A percentile compares a stretch with the other conserved stretches of the same genome.
phyloP scores from a whole-genome alignment of 2,329 filamentous ascomycete genomes.

The Pseudogymnoascus verrucosus region DNA sequence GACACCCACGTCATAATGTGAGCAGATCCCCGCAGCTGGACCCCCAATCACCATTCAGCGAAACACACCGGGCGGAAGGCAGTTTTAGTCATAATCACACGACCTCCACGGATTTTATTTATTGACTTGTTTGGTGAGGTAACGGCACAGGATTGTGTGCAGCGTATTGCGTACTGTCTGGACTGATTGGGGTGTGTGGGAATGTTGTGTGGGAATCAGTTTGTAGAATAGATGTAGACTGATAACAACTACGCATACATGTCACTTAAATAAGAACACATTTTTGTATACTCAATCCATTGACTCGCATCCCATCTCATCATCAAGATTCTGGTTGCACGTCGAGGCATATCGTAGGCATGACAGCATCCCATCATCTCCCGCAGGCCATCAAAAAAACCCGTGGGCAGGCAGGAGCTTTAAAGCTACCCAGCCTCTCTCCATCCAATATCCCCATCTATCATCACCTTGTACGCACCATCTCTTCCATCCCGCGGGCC shows the following conservation, averaged over 20 bases:
- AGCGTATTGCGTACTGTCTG: too few species aligned
- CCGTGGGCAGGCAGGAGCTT: constrained; percentile 24
- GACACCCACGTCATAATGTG: neutral
- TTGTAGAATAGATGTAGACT: neutral
- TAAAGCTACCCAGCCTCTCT: constrained; percentile 29
- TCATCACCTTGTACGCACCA: neutral
- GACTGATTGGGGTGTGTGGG: neutral
- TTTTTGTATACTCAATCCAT: constrained; percentile 6
- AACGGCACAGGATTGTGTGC: neutral
- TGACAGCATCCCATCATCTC: neutral
- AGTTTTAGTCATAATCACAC: constrained; percentile 8
- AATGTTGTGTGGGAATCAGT: neutral
- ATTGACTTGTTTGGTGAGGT: neutral
- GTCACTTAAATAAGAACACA: neutral
- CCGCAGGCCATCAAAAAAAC: neutral
- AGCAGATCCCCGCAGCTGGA: neutral
- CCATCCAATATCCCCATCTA: neutral
- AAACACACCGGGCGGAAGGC: neutral
- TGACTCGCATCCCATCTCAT: constrained; percentile 3
- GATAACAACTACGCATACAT: neutral
- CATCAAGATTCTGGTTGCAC: constrained; percentile 6
- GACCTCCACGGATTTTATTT: neutral
- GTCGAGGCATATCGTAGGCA: constrained; percentile 2
- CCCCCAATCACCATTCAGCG: neutral
- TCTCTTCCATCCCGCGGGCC: neutral